phyloP scores from a whole-genome alignment of 371 early-diverging fungal species.

The Haplosporangium sp. region DNA sequence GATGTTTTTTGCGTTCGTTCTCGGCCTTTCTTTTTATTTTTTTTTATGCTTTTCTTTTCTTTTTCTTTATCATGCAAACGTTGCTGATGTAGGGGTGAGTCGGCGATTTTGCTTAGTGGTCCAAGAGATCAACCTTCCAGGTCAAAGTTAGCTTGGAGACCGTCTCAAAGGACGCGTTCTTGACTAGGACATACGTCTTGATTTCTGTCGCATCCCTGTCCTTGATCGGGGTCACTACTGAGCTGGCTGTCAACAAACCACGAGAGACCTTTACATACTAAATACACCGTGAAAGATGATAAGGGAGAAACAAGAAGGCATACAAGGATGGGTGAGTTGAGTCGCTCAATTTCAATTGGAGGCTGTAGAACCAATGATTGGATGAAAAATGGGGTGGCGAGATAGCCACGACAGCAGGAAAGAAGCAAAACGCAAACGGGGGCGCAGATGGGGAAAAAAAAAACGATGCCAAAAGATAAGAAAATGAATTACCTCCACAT shows the following conservation, averaged over 20 bases:
- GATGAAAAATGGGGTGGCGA: no score
- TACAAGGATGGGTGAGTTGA: not conserved
- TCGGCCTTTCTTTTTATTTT: no score
- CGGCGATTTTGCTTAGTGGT: not conserved
- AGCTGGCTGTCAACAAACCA: slow-evolving; percentile 50
- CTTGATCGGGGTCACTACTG: slow-evolving; percentile 42
- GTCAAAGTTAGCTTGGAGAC: slow-evolving; percentile 50
- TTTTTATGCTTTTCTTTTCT: no score
- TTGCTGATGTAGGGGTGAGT: no score
- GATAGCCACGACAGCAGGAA: no score
- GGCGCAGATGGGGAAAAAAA: no score
- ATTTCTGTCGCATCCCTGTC: slow-evolving; percentile 39
- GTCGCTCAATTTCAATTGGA: not conserved
- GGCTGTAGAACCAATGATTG: no score
- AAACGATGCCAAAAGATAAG: no score
- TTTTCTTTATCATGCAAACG: no score
- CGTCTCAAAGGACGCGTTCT: slow-evolving; percentile 51
- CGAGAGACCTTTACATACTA: slow-evolving; percentile 52
- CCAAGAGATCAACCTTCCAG: slow-evolving; percentile 43
- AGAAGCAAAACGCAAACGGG: no score
- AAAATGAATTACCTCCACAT: slow-evolving; percentile 61
- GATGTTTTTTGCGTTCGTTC: no score
- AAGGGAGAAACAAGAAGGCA: not conserved
- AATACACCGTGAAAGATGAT: not conserved
- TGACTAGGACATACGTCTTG: slow-evolving; percentile 42